A percentile compares a stretch with the other conserved stretches of the same genome.
Conservation (phyloP, 768 basidiomycete genomes). For the Pisolithus tinctorius region DNA sequence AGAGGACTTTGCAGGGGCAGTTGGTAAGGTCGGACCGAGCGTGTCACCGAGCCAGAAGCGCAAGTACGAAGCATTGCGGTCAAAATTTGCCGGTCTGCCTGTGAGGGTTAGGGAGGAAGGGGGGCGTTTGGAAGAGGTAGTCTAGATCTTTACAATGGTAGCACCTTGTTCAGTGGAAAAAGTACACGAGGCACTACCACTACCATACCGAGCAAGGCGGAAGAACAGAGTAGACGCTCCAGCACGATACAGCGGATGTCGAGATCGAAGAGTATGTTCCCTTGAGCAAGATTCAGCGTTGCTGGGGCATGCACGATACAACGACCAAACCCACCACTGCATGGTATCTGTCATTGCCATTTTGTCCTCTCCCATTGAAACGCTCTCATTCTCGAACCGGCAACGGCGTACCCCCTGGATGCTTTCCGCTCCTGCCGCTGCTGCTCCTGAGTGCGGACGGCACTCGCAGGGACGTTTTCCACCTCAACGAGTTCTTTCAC, state of each 20-base stretch:
- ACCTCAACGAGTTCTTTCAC: constrained; percentile 91
- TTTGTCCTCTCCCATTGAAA: background rate
- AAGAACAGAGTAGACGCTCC: too few species aligned
- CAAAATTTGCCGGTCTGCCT: constrained; percentile 79
- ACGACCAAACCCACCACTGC: background rate
- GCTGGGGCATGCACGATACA: background rate
- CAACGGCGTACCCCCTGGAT: constrained; percentile 59
- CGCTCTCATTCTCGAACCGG: constrained; percentile 25
- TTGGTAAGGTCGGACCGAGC: constrained; percentile 81
- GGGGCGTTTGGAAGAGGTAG: constrained; percentile 10
- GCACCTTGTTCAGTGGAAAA: background rate
- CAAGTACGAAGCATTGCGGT: constrained; percentile 74
- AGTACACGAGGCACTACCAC: background rate
- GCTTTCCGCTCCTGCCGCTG: constrained; percentile 63
- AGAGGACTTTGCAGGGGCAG: constrained; percentile 66
- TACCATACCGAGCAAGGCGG: too few species aligned
- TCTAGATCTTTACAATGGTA: constrained; percentile 2
- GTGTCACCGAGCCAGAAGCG: constrained; percentile 74
- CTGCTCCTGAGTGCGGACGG: constrained; percentile 65
- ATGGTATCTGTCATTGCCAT: background rate
- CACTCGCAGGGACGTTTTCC: constrained; percentile 65
- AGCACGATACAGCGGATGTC: too few species aligned
- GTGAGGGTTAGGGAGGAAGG: constrained; percentile 38
- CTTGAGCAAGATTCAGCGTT: background rate
- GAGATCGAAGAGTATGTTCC: background rate